These are phyloP conservation scores for Skeletonema costatum DNA, from an alignment of 108 stramenopile species.

Conservation along the genomic window DNA sequence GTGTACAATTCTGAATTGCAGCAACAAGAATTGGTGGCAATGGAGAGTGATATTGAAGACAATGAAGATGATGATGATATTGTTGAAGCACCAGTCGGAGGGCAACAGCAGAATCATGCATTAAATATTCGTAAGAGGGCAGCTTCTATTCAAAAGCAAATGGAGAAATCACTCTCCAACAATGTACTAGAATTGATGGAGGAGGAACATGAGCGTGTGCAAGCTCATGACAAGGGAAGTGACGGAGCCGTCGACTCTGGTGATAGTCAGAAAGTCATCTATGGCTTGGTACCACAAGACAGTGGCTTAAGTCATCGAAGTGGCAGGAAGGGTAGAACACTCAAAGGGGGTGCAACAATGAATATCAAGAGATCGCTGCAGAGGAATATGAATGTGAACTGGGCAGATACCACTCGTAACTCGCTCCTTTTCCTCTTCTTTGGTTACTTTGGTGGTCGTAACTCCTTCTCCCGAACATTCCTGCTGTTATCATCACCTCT, in stretches of 20 bases:
- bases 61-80: constrained; percentile 9
- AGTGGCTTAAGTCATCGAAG: constrained; percentile 1
- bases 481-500: constrained; percentile 71
- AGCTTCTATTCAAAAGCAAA: constrained; percentile 39
- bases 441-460: constrained; percentile 84
- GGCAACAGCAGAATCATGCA: constrained; percentile 17
- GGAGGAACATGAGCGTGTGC: constrained; percentile 31
- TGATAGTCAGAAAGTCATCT: constrained; percentile 18
- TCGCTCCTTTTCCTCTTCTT: constrained; percentile 82
- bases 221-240: constrained; percentile 12
- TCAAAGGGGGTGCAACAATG: constrained; percentile 62
- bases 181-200: constrained; percentile 33
- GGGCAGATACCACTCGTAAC: constrained; percentile 80
- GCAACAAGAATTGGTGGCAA: constrained; percentile 19
- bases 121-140: constrained; percentile 56
- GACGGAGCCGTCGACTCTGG: not conserved
- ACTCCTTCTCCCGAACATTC: constrained; percentile 57
- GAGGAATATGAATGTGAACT: constrained; percentile 76
- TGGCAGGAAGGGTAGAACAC: constrained; percentile 12
- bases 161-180: constrained; percentile 38
- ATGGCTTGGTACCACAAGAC: constrained; percentile 23
- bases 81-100: constrained; percentile 8
- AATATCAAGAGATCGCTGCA: constrained; percentile 62
- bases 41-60: constrained; percentile 5
- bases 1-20: constrained; percentile 30